Percentiles rank a stretch among this genome's conserved stretches.
phyloP scores from a whole-genome alignment of 1,284 basidiomycete genomes.

The Kwoniella shivajii region DNA sequence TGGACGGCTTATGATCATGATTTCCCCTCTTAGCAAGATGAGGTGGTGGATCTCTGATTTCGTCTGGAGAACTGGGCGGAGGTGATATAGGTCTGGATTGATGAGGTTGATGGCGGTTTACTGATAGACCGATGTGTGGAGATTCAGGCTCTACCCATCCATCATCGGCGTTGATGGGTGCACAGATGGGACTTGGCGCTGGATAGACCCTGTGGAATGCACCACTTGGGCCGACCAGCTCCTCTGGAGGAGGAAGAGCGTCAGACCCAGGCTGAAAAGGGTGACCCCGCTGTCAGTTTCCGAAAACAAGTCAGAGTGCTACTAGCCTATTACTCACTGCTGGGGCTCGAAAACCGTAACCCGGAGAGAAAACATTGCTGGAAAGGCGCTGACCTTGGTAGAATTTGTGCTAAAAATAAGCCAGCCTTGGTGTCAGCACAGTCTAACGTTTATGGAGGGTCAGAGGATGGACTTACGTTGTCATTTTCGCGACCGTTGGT shows the following conservation, averaged over 20 bases:
- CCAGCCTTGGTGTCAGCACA: no score
- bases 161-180: constrained; percentile 27
- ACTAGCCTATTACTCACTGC: constrained; percentile 4
- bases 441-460: no score
- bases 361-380: constrained; percentile 10
- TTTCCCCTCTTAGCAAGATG: neutral
- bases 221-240: constrained; percentile 25
- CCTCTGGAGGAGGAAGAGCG: constrained; percentile 24
- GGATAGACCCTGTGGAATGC: constrained; percentile 37
- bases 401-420: constrained; percentile 4
- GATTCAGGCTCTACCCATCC: constrained; percentile 29
- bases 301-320: neutral
- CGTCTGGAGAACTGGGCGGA: neutral
- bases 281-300: neutral
- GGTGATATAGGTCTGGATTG: no score
- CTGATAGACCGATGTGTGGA: neutral
- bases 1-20: neutral
- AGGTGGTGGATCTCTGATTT: neutral
- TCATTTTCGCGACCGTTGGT: no score
- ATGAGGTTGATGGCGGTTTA: neutral
- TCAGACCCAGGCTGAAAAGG: constrained; percentile 11
- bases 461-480: no score
- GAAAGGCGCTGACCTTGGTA: constrained; percentile 7
- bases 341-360: constrained; percentile 11
- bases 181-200: constrained; percentile 24